Percentiles rank a stretch among this genome's conserved stretches.
phyloP scores from a whole-genome alignment of 2,329 filamentous ascomycete genomes.

The Nemania bipapillata region DNA sequence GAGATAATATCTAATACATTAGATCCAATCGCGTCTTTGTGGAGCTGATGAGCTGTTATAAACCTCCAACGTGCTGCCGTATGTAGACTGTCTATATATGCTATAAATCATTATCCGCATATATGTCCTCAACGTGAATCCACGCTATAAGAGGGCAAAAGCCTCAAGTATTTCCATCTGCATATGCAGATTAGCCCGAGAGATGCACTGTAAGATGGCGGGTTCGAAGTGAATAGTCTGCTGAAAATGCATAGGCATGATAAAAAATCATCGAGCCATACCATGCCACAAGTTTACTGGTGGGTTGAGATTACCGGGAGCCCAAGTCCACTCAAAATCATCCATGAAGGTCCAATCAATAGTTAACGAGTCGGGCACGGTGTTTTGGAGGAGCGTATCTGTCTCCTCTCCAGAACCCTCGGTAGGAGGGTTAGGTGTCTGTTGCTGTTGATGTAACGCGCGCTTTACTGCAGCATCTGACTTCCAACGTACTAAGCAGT shows the following conservation, averaged over 20 bases:
- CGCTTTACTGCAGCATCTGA: constrained; percentile 40
- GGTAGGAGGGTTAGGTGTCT: constrained; percentile 22
- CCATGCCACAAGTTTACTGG: constrained; percentile 33
- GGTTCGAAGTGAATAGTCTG: background rate
- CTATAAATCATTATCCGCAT: background rate
- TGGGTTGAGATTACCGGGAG: constrained; percentile 22
- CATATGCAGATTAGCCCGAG: background rate
- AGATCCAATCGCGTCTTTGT: background rate
- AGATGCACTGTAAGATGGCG: background rate
- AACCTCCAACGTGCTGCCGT: background rate
- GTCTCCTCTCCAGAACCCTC: constrained; percentile 33
- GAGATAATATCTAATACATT: background rate
- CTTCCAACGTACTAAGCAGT: constrained; percentile 62
- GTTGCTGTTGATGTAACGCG: constrained; percentile 20
- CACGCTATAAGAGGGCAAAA: background rate
- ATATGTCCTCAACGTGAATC: background rate
- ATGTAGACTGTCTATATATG: background rate
- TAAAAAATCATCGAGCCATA: constrained; percentile 26
- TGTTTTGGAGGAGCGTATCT: constrained; percentile 25
- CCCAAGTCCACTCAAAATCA: constrained; percentile 50
- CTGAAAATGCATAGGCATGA: background rate
- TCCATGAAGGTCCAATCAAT: constrained; percentile 53
- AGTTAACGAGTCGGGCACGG: constrained; percentile 37
- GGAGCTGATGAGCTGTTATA: background rate
- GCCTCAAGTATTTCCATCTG: background rate